These are phyloP conservation scores for Gossypium bickii DNA, from an alignment of 345 rosid species.

Conservation along the genomic window DNA sequence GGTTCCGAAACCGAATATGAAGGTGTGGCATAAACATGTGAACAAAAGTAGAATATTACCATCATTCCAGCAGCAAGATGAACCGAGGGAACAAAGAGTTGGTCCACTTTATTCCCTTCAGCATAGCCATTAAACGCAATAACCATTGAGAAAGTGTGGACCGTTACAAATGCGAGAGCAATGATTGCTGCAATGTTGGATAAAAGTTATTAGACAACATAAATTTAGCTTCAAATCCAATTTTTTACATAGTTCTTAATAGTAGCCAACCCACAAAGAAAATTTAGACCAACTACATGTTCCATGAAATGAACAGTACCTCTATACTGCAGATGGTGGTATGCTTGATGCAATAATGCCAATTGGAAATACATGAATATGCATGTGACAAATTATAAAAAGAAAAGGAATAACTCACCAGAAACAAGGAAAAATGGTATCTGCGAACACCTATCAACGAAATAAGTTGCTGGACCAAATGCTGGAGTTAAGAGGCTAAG, in stretches of 20 bases:
- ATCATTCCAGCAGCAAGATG: constrained; percentile 83
- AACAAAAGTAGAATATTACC: constrained; percentile 39
- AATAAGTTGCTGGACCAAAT: constrained; percentile 95
- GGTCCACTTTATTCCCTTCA: constrained; percentile 82
- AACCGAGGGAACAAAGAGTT: constrained; percentile 67
- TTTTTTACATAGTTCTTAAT: neutral
- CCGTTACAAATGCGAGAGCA: constrained; percentile 84
- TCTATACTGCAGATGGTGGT: neutral
- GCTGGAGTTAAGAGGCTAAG: constrained; percentile 88
- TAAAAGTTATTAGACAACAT: constrained; percentile 20
- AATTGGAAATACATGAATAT: neutral
- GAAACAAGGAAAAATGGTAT: constrained; percentile 92
- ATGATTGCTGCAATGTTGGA: constrained; percentile 59
- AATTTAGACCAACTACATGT: neutral
- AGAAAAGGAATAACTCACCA: constrained; percentile 47
- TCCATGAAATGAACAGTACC: neutral
- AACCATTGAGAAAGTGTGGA: constrained; percentile 97
- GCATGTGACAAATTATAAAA: neutral
- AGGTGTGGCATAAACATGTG: neutral
- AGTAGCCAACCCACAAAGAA: constrained; percentile 13
- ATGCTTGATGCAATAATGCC: neutral
- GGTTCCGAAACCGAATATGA: neutral
- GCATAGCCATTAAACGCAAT: constrained; percentile 88
- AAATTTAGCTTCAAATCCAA: neutral
- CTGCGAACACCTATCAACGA: constrained; percentile 64